Conservation (phyloP, 2,329 filamentous ascomycete genomes). For the Lachnellula subtilissima region DNA sequence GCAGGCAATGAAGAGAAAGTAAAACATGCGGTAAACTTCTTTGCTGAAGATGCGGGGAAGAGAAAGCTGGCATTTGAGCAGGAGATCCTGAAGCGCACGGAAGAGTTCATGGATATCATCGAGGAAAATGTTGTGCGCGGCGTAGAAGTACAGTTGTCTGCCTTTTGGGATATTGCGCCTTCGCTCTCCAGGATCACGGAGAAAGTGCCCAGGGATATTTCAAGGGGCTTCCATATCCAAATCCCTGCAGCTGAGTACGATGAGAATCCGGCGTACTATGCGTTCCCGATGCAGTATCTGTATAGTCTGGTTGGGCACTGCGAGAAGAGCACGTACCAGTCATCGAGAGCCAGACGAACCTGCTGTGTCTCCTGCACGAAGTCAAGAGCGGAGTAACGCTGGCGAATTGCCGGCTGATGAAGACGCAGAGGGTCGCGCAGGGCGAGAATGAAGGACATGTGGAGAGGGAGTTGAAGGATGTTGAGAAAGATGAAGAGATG, state of each 20-base stretch:
- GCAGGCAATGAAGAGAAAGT: constrained; percentile 76
- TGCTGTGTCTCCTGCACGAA: constrained; percentile 85
- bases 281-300: constrained; percentile 84
- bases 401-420: constrained; percentile 62
- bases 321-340: constrained; percentile 91
- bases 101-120: constrained; percentile 72
- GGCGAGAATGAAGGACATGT: constrained; percentile 38
- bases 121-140: constrained; percentile 82
- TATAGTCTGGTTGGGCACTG: constrained; percentile 80
- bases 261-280: constrained; percentile 78
- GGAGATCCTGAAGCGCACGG: constrained; percentile 66
- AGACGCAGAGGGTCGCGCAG: constrained; percentile 50
- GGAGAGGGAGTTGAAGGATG: constrained; percentile 44
- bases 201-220: constrained; percentile 60
- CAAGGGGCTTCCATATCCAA: constrained; percentile 60
- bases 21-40: constrained; percentile 74
- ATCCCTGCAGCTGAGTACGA: constrained; percentile 75
- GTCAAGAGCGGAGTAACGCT: constrained; percentile 74
- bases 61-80: constrained; percentile 66
- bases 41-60: constrained; percentile 69
- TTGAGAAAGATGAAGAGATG: constrained; percentile 62
- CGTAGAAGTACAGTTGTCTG: constrained; percentile 84
- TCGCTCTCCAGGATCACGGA: constrained; percentile 73
- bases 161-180: constrained; percentile 97
- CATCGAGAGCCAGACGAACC: constrained; percentile 89